Evolutionary conservation across 2,329 filamentous ascomycete genomes (phyloP), one percentile per base, ranked within the genome.

Genomic region (Plectosphaerella plurivora): DNA sequence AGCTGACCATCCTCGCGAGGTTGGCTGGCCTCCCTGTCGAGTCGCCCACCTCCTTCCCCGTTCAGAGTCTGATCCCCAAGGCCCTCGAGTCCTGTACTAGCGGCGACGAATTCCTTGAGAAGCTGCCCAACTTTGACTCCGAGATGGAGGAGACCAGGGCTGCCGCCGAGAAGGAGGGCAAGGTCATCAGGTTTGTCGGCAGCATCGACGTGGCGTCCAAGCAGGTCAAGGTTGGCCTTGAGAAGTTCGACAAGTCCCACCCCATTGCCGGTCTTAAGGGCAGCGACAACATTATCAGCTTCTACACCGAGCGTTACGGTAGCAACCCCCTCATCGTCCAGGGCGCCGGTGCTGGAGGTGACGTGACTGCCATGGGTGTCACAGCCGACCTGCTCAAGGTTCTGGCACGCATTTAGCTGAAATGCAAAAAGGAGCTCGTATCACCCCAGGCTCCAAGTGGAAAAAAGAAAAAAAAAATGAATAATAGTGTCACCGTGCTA

Each of bases 261-360:
- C 89, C 94, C 12, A 97, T 99, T 73, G 94, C 94, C 14, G 88
- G 89, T 47, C 79, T 99, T 53, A 96, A 96, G 81, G 94, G 94
- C 36, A 97, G 92, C 70, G 94, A 97, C 69, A 99, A 99, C 76
- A 96, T 99, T 68, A 96, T 99, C 67, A 96, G 87, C 77, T 97
- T 99, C 78, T 96, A 97, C 73, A 99, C 94, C 6, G 88, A 95
- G 78, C 82, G 94, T 63, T 99, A 99, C 67, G 91, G 91, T 53
- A 81, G 78, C 66, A 95, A 93, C 71, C 92, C 94, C 44, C 77
- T 99, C 57, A 96, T 97, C 66, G 84, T 99, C 57, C 93, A 97
- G 75, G 94, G 94, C 54, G 91, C 91, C 36, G 94, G 92, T 55
- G 94, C 94, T 24, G 94, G 94, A 61, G 92, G 89, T 58, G 92